These are phyloP conservation scores for Groenewaldozyma auringiensis DNA, from an alignment of 1,139 yeast genomes.

Conservation along the genomic window DNA sequence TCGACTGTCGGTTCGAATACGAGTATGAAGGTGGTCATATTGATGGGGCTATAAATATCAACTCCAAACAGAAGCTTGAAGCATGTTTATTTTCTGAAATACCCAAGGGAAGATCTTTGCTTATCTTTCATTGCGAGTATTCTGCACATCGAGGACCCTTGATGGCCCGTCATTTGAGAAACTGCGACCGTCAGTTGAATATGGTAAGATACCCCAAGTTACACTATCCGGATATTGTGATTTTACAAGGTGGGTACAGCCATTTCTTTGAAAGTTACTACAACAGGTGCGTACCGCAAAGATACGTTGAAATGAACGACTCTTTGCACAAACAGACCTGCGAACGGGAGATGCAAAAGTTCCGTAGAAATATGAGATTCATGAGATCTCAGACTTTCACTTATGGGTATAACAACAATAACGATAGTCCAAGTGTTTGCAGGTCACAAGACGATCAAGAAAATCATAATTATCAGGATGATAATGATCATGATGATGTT, in stretches of 20 bases:
- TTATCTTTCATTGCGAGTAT: conserved; percentile 91
- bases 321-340: conserved; percentile 55
- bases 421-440: background rate
- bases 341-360: conserved; percentile 63
- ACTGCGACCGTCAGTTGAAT: conserved; percentile 70
- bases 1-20: conserved; percentile 90
- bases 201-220: conserved; percentile 70
- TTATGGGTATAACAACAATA: conserved; percentile 7
- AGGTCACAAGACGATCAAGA: background rate
- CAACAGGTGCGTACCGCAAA: conserved; percentile 59
- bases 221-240: conserved; percentile 79
- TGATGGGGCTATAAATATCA: conserved; percentile 68
- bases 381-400: conserved; percentile 20
- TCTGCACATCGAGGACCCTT: conserved; percentile 88
- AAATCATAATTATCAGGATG: background rate
- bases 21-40: conserved; percentile 93
- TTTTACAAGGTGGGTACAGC: conserved; percentile 88
- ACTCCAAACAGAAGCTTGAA: conserved; percentile 63
- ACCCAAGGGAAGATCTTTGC: conserved; percentile 36
- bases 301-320: conserved; percentile 84
- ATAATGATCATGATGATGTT: background rate
- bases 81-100: conserved; percentile 25
- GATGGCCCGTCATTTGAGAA: conserved; percentile 80
- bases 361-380: conserved; percentile 37
- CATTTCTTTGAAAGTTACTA: conserved; percentile 54